Evolutionary conservation across 345 rosid species (phyloP).

Genomic region (Bruguiera sexangula): DNA sequence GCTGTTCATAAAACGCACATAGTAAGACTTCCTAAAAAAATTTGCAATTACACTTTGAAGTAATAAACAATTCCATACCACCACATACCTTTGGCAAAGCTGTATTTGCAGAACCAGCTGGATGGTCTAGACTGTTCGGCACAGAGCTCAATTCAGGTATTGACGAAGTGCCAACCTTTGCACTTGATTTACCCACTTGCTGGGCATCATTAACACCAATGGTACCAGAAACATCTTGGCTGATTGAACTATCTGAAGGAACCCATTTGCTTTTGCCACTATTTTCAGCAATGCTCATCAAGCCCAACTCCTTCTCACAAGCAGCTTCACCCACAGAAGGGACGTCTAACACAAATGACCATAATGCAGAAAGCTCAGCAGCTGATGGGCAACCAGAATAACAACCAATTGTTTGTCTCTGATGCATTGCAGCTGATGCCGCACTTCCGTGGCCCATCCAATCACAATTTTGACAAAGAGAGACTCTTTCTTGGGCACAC

Average conservation of each 20-base stretch:
- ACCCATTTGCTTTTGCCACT: conserved; percentile 25
- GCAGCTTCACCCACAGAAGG: conserved; percentile 48
- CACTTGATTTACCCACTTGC: conserved; percentile 35
- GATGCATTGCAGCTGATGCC: conserved; percentile 49
- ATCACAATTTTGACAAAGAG: conserved; percentile 98
- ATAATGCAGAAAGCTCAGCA: conserved; percentile 76
- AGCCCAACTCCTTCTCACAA: conserved; percentile 76
- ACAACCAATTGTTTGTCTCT: conserved; percentile 69
- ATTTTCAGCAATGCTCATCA: conserved; percentile 78
- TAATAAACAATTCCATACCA: background rate
- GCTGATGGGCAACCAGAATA: conserved; percentile 96
- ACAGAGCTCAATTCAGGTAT: conserved; percentile 40
- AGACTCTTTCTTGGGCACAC: conserved; percentile 69
- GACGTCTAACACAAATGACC: conserved; percentile 69
- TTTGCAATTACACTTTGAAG: conserved; percentile 3
- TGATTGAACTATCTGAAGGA: conserved; percentile 29
- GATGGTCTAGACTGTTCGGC: conserved; percentile 36
- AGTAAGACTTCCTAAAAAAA: conserved; percentile 1
- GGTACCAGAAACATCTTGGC: conserved; percentile 33
- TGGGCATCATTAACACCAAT: conserved; percentile 22
- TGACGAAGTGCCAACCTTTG: conserved; percentile 36
- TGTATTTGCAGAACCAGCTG: conserved; percentile 39
- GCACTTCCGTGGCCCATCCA: conserved; percentile 69
- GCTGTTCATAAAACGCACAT: background rate
- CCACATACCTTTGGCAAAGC: conserved; percentile 53